Percentiles rank a stretch among this genome's conserved stretches.
phyloP scores from a whole-genome alignment of 352 stramenopile species.

The Pythium myriotylum region DNA sequence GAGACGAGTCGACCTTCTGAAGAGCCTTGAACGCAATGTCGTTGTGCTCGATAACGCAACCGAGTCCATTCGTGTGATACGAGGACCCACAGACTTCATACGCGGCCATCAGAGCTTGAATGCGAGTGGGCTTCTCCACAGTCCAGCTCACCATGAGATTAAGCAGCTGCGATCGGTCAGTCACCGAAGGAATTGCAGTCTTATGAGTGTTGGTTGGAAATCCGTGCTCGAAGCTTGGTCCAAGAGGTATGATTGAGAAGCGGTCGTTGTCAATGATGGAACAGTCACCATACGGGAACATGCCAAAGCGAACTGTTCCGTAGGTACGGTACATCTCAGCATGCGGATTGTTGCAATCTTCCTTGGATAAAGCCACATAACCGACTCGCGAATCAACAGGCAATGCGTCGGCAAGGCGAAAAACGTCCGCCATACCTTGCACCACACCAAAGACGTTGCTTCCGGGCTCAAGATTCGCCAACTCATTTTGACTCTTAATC shows the following conservation, averaged over 20 bases:
- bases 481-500: constrained; percentile 39
- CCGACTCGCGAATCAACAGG: constrained; percentile 34
- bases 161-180: constrained; percentile 40
- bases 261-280: constrained; percentile 55
- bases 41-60: constrained; percentile 61
- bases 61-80: not conserved
- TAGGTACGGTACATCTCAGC: constrained; percentile 31
- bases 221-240: constrained; percentile 63
- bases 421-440: constrained; percentile 17
- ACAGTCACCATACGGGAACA: constrained; percentile 68
- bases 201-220: constrained; percentile 59
- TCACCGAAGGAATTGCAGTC: constrained; percentile 22
- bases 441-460: constrained; percentile 42
- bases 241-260: constrained; percentile 48
- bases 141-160: constrained; percentile 77
- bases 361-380: constrained; percentile 47
- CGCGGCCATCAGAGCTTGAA: constrained; percentile 60
- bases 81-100: constrained; percentile 40
- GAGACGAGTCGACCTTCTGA: constrained; percentile 46
- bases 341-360: constrained; percentile 62
- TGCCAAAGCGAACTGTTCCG: constrained; percentile 45
- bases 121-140: constrained; percentile 58
- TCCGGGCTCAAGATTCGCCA: constrained; percentile 28
- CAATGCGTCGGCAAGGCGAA: constrained; percentile 43
- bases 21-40: constrained; percentile 62